Base-by-base conservation (phyloP, 371 early-diverging fungal genomes). In the Apophysomyces elegans region DNA sequence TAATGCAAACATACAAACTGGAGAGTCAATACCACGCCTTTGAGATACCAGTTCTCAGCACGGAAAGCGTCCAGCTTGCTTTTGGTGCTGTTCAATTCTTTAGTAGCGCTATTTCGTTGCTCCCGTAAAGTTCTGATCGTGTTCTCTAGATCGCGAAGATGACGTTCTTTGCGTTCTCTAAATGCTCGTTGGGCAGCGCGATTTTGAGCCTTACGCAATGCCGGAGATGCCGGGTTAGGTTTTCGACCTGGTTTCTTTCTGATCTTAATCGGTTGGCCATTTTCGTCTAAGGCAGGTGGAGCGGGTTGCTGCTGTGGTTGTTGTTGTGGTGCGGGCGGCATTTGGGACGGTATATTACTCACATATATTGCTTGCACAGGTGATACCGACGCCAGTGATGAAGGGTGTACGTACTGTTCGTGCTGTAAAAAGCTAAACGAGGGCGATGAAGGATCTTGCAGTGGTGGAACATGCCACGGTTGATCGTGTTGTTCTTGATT, bases 181-280 rank as follows among this genome's bases (percentile, higher is more conserved):
- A 92, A 92, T 1, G 92, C 92, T 2, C 92, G 74, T 68, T 92
- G 92, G 0, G 92, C 92, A 7, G 91, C 92, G 41, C 92, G 71
- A 71, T 92, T 92, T 70, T 92, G 92, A 4, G 90, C 92, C 59
- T 90, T 91, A 43, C 92, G 86, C 56, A 90, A 78, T 7, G 86
- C 85, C 11, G 86, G 86, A 2, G 86, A 87, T 3, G 85, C 83
- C 13, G 85, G 88, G 46, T 86, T 87, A 4, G 91, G 92, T 73
- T 93, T 93, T 38, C 94, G 71, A 8, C 95, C 95, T 0, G 94
- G 92, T 71, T 89, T 90, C 61, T 85, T 88, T 38, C 65, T 56
- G 12, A 70, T 66, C 56, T 69, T 64, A 14, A 58, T 62, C n/a
- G 64, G 69, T n/a, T 64, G 64, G 7, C 60, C 66, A 56, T 54